These are phyloP conservation scores for Pulicaria dysenterica DNA, from an alignment of 129 eudicot species.

Conservation along the genomic window DNA sequence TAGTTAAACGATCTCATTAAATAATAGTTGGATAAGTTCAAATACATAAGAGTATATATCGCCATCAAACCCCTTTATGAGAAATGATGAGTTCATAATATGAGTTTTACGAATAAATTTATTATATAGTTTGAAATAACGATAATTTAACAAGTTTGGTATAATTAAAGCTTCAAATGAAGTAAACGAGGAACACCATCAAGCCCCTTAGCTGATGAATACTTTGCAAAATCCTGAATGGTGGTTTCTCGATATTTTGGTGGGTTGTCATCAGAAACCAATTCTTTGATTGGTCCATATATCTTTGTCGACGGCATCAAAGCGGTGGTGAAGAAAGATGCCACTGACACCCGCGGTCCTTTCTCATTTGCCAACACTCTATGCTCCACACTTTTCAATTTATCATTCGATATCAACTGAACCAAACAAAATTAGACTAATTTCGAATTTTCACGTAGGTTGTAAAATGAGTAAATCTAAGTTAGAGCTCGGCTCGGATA, in stretches of 20 bases:
- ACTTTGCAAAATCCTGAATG: conserved; percentile 19
- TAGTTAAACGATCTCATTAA: no score
- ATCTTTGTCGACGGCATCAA: conserved; percentile 12
- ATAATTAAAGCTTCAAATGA: conserved; percentile 45
- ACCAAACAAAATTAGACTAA: background rate
- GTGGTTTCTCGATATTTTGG: conserved; percentile 34
- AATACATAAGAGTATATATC: no score
- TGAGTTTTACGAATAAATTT: no score
- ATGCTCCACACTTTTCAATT: conserved; percentile 49
- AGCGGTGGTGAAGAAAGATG: conserved; percentile 41
- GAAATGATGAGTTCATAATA: no score
- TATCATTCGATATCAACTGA: conserved; percentile 60
- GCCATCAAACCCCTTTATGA: no score
- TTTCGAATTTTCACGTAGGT: background rate
- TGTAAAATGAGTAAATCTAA: no score
- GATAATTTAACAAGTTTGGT: background rate
- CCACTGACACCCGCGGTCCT: conserved; percentile 59
- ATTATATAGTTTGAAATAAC: no score
- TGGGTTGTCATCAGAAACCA: conserved; percentile 40
- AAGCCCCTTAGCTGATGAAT: conserved; percentile 42
- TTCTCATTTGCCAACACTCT: conserved; percentile 44
- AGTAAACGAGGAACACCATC: conserved; percentile 43
- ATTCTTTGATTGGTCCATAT: conserved; percentile 36
- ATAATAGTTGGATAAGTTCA: no score
- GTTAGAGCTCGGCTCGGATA: no score